These are phyloP conservation scores for Papiliotrema nemorosa DNA, from an alignment of 1,284 basidiomycete species.

Conservation along the genomic window DNA sequence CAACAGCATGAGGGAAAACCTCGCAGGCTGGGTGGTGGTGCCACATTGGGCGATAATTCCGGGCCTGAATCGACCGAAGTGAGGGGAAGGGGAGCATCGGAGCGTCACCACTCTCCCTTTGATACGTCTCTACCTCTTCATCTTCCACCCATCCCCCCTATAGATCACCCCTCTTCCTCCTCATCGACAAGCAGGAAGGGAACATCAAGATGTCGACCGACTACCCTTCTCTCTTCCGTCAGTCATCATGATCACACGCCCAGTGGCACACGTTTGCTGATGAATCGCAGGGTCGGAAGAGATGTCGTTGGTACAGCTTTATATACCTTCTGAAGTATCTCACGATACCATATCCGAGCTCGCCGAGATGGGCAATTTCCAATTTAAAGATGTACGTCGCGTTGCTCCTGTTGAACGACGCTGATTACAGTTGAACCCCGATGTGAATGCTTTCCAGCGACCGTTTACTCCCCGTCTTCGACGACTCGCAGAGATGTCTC, in stretches of 20 bases:
- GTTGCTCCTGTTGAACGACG: not conserved
- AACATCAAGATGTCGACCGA: conserved; percentile 27
- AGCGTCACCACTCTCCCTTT: no score
- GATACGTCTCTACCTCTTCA: no score
- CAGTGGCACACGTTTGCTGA: conserved; percentile 3
- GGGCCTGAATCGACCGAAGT: no score
- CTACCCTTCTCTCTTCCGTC: conserved; percentile 81
- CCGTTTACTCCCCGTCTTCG: conserved; percentile 96
- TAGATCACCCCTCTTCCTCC: no score
- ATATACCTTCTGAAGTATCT: conserved; percentile 94
- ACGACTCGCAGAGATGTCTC: conserved; percentile 91
- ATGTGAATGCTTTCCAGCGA: conserved; percentile 95
- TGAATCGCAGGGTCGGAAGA: conserved; percentile 71
- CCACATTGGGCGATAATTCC: no score
- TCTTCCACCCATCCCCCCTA: not conserved
- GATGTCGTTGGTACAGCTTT: conserved; percentile 98
- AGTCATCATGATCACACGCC: conserved; percentile 33
- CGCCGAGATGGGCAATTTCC: conserved; percentile 90
- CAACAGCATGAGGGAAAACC: no score
- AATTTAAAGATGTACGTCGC: conserved; percentile 87
- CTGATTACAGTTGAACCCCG: conserved; percentile 73
- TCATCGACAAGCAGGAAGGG: no score
- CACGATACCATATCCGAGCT: conserved; percentile 95
- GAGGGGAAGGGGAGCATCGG: no score
- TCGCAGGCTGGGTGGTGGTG: no score